phyloP scores from a whole-genome alignment of 352 stramenopile species.

The Phytophthora pini region DNA sequence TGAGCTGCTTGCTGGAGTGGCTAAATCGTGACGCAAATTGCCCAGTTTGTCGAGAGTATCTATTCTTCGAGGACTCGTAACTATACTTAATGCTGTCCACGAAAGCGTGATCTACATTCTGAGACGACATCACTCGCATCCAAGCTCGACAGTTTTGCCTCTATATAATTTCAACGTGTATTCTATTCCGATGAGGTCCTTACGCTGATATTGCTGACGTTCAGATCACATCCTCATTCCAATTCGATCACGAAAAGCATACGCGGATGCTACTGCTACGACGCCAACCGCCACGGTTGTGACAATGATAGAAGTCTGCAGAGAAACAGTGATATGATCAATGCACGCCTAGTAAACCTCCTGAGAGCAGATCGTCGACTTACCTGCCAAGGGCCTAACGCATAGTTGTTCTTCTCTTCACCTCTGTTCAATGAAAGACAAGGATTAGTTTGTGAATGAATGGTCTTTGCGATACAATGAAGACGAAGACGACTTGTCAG shows the following conservation, averaged over 20 bases:
- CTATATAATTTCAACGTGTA: conserved; percentile 34
- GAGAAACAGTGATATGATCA: conserved; percentile 6
- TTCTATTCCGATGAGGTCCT: conserved; percentile 27
- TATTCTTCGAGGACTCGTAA: conserved; percentile 89
- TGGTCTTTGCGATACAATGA: not conserved
- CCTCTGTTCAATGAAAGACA: conserved; percentile 9
- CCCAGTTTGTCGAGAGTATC: conserved; percentile 84
- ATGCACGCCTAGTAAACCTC: not conserved
- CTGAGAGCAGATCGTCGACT: not conserved
- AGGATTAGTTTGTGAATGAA: not conserved
- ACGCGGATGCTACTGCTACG: conserved; percentile 39
- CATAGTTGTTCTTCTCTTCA: conserved; percentile 16
- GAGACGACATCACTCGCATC: conserved; percentile 13
- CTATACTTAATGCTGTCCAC: conserved; percentile 5
- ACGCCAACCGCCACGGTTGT: conserved; percentile 39
- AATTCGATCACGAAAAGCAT: conserved; percentile 42
- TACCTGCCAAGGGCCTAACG: conserved; percentile 36
- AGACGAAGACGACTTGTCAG: not conserved
- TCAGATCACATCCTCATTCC: conserved; percentile 23
- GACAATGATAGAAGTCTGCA: conserved; percentile 37
- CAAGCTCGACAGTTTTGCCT: conserved; percentile 32
- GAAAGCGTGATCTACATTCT: conserved; percentile 7
- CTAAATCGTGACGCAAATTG: conserved; percentile 86
- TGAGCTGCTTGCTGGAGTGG: conserved; percentile 90
- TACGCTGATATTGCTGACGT: not conserved